Conservation (phyloP, 1,284 basidiomycete species). For the Malassezia yamatoensis region DNA sequence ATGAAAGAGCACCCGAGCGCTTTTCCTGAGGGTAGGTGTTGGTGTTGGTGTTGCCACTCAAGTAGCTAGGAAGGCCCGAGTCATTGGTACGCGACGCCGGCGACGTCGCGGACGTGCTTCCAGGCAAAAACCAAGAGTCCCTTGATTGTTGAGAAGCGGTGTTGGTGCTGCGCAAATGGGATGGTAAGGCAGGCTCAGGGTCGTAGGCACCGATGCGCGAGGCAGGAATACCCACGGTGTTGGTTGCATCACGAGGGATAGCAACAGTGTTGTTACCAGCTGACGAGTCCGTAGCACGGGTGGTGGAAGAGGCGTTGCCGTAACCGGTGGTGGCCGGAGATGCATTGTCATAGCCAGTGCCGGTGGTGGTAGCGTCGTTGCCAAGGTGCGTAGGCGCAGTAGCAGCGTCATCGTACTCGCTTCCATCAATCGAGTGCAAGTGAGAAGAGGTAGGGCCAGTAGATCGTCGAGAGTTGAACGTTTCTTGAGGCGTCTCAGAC, state of each 20-base stretch:
- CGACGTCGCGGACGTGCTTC: background rate
- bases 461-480: background rate
- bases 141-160: background rate
- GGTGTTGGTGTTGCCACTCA: background rate
- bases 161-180: background rate
- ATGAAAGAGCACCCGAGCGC: background rate
- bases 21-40: slow-evolving; percentile 1
- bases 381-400: background rate
- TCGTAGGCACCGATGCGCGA: background rate
- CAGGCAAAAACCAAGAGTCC: slow-evolving; percentile 11
- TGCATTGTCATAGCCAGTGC: background rate
- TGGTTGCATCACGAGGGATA: too few species aligned
- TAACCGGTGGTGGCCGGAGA: too few species aligned
- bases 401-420: slow-evolving; percentile 3
- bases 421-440: background rate
- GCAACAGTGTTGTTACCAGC: too few species aligned
- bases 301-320: too few species aligned
- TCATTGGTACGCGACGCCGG: background rate
- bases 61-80: background rate
- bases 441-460: background rate
- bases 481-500: background rate
- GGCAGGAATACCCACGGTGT: background rate
- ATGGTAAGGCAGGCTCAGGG: background rate
- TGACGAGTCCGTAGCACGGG: too few species aligned
- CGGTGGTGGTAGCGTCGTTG: background rate